These are phyloP conservation scores for Trametes punicea DNA, from an alignment of 768 basidiomycete species.

Conservation along the genomic window DNA sequence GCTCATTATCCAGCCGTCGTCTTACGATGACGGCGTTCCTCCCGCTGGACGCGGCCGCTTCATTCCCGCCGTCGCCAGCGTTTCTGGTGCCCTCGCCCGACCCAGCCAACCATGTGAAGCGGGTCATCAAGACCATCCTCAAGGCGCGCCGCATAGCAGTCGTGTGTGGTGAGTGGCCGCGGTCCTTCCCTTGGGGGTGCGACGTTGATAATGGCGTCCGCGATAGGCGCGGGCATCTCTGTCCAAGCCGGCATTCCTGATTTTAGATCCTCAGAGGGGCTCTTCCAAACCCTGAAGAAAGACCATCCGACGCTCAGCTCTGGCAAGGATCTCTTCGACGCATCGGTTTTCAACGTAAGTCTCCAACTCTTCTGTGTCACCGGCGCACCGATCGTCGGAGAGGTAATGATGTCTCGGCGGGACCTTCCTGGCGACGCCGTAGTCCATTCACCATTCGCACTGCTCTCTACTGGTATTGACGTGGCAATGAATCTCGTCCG, in stretches of 20 bases:
- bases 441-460: neutral
- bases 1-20: constrained; percentile 1
- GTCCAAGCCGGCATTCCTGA: constrained; percentile 88
- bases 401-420: neutral
- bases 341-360: constrained; percentile 82
- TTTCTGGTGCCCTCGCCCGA: constrained; percentile 52
- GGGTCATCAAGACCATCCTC: constrained; percentile 61
- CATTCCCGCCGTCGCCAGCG: constrained; percentile 48
- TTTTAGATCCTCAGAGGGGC: constrained; percentile 77
- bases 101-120: constrained; percentile 45
- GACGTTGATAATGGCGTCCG: constrained; percentile 1
- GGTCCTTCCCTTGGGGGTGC: neutral
- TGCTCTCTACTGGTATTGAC: neutral
- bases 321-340: constrained; percentile 88
- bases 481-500: neutral
- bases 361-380: neutral
- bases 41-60: constrained; percentile 49
- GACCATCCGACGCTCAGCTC: constrained; percentile 73
- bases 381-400: neutral
- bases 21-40: constrained; percentile 59
- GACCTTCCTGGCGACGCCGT: neutral
- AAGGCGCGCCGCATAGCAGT: constrained; percentile 85
- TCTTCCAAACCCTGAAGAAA: constrained; percentile 75
- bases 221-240: constrained; percentile 81
- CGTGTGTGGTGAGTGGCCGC: constrained; percentile 64